A percentile compares a stretch with the other conserved stretches of the same genome.
These are phyloP conservation scores for Boletus reticulatus DNA, from an alignment of 768 basidiomycete genomes.

Conservation along the genomic window DNA sequence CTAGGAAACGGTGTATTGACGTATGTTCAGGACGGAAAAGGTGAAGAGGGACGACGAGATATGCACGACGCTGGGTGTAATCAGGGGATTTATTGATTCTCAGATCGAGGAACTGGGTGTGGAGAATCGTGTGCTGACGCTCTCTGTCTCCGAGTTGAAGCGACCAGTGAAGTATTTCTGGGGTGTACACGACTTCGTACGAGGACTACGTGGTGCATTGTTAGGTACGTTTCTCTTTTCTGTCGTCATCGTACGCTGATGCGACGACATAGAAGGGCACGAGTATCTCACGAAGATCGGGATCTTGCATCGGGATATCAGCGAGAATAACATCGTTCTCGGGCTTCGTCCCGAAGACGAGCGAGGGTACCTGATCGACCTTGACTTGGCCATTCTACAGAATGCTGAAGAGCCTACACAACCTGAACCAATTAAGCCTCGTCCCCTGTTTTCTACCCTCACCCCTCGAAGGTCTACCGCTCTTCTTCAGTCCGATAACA, in stretches of 20 bases:
- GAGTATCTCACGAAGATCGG: not conserved
- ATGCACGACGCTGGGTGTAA: not conserved
- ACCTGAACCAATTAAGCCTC: not conserved
- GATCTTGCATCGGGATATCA: not conserved
- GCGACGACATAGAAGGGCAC: not conserved
- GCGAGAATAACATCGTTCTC: not conserved
- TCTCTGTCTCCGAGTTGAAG: not conserved
- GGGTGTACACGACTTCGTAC: not conserved
- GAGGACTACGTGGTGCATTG: not conserved
- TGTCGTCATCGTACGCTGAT: no score
- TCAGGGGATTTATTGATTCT: not conserved
- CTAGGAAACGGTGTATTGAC: not conserved
- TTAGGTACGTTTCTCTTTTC: not conserved
- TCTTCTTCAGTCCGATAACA: not conserved
- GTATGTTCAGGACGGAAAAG: not conserved
- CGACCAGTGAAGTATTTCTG: not conserved
- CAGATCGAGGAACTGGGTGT: not conserved
- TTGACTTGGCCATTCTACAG: slow-evolving; percentile 20
- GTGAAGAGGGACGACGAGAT: not conserved
- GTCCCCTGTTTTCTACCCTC: not conserved
- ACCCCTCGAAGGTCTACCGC: no score
- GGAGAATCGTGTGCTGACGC: not conserved
- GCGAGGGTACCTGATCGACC: slow-evolving; percentile 32
- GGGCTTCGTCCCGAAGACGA: not conserved
- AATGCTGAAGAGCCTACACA: not conserved